phyloP scores from a whole-genome alignment of 257 asterid genomes.

The Plantago major region DNA sequence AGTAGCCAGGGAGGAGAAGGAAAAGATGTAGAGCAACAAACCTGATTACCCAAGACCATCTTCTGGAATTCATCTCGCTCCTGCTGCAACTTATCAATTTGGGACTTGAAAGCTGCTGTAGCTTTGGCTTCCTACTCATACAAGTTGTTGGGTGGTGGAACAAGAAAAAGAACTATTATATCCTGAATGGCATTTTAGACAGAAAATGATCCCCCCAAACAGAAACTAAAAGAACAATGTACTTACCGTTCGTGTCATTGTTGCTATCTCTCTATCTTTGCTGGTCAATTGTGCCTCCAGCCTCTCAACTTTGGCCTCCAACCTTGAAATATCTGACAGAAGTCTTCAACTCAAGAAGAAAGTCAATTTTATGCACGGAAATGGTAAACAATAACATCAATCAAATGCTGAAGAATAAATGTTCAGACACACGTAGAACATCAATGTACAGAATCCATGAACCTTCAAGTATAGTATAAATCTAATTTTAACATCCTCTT shows the following conservation, averaged over 20 bases:
- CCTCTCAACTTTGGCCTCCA: conserved; percentile 97
- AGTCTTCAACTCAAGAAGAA: conserved; percentile 41
- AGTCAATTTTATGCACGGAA: conserved; percentile 15
- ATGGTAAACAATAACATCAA: background rate
- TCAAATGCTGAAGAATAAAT: background rate
- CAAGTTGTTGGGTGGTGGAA: conserved; percentile 6
- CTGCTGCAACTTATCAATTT: conserved; percentile 59
- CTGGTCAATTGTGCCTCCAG: conserved; percentile 66
- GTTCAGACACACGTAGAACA: too few relatives aligned
- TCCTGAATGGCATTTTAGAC: background rate
- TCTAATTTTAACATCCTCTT: too few relatives aligned
- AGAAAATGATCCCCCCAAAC: conserved; percentile 3
- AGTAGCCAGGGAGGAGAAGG: conserved; percentile 20
- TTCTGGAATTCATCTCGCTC: conserved; percentile 61
- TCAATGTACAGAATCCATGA: too few relatives aligned
- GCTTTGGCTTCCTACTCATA: conserved; percentile 78
- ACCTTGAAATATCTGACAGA: conserved; percentile 87
- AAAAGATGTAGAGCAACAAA: conserved; percentile 8
- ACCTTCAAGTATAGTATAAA: too few relatives aligned
- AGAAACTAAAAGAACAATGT: background rate
- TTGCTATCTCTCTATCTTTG: conserved; percentile 93
- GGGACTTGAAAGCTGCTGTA: conserved; percentile 49
- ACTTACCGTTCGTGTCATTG: conserved; percentile 83
- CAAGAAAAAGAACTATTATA: conserved; percentile 4
- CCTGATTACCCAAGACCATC: conserved; percentile 72